Conservation (phyloP, 257 asterid genomes). For the Ophiorrhiza pumila region DNA sequence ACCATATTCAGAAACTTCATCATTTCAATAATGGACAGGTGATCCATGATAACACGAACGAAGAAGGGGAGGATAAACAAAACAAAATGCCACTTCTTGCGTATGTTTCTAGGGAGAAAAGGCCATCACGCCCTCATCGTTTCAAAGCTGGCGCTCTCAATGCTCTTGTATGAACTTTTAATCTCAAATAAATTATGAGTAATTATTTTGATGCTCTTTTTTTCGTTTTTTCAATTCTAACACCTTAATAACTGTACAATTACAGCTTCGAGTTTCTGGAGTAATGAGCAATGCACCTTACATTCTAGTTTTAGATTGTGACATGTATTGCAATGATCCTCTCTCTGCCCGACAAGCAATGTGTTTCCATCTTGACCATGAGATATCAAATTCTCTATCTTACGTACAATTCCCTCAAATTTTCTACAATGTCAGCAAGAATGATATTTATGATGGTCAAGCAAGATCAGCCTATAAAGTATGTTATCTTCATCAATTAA, state of each 20-base stretch:
- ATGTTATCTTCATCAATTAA: not conserved
- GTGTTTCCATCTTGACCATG: constrained; percentile 49
- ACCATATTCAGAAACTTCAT: too few species aligned
- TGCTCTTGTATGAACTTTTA: constrained; percentile 39
- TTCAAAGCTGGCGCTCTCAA: constrained; percentile 87
- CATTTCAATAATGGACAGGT: too few species aligned
- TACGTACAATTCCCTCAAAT: constrained; percentile 74
- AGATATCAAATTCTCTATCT: constrained; percentile 38
- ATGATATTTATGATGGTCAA: constrained; percentile 78
- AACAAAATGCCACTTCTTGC: constrained; percentile 55
- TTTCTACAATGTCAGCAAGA: constrained; percentile 67
- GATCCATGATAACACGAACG: constrained; percentile 43
- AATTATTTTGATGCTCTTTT: constrained; percentile 27
- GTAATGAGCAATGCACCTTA: constrained; percentile 78
- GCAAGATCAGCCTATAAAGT: constrained; percentile 76
- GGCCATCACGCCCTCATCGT: constrained; percentile 58
- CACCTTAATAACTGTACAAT: not conserved
- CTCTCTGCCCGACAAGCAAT: constrained; percentile 52
- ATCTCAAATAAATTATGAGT: constrained; percentile 2
- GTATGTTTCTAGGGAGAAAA: constrained; percentile 69
- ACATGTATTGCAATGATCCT: constrained; percentile 52
- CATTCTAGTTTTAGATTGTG: constrained; percentile 49
- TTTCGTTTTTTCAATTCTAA: not conserved
- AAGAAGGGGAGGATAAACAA: constrained; percentile 12
- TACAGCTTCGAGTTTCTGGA: constrained; percentile 84